Evolutionary conservation across 352 stramenopile genomes (phyloP).

Genomic region (Phytophthora pini): DNA sequence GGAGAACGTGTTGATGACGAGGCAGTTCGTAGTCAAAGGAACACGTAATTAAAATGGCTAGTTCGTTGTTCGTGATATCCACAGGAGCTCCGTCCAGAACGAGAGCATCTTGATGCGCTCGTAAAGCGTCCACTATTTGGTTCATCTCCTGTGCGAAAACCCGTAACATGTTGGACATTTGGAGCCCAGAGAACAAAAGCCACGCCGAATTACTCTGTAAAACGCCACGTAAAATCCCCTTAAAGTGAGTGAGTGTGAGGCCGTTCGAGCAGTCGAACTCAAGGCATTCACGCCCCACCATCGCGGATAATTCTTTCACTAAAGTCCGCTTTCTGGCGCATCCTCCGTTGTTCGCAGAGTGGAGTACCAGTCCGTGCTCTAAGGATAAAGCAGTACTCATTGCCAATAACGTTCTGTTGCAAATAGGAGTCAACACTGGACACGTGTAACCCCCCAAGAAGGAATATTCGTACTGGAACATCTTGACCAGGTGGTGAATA

Average conservation of each 20-base stretch:
- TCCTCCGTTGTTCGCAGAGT: constrained; percentile 31
- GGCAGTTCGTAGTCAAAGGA: constrained; percentile 39
- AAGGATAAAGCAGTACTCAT: constrained; percentile 66
- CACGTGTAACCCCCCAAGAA: constrained; percentile 55
- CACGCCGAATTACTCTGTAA: constrained; percentile 52
- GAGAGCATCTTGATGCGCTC: constrained; percentile 40
- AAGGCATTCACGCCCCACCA: constrained; percentile 53
- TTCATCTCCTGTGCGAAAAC: constrained; percentile 53
- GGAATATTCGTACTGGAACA: constrained; percentile 68
- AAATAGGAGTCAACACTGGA: constrained; percentile 64
- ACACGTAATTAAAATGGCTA: constrained; percentile 46
- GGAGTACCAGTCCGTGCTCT: constrained; percentile 55
- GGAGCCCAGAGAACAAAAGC: constrained; percentile 50
- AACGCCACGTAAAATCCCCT: constrained; percentile 44
- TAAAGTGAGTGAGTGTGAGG: constrained; percentile 45
- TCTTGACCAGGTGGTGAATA: constrained; percentile 66
- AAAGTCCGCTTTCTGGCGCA: constrained; percentile 54
- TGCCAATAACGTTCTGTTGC: constrained; percentile 57
- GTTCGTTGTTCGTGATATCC: constrained; percentile 42
- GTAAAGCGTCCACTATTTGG: constrained; percentile 55
- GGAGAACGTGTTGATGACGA: constrained; percentile 49
- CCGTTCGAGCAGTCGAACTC: constrained; percentile 46
- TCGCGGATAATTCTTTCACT: constrained; percentile 47
- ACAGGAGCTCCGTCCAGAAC: constrained; percentile 42
- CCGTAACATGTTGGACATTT: constrained; percentile 39